Conservation (phyloP, 2,329 filamentous ascomycete species). For the Penicillium sclerotiorum region DNA sequence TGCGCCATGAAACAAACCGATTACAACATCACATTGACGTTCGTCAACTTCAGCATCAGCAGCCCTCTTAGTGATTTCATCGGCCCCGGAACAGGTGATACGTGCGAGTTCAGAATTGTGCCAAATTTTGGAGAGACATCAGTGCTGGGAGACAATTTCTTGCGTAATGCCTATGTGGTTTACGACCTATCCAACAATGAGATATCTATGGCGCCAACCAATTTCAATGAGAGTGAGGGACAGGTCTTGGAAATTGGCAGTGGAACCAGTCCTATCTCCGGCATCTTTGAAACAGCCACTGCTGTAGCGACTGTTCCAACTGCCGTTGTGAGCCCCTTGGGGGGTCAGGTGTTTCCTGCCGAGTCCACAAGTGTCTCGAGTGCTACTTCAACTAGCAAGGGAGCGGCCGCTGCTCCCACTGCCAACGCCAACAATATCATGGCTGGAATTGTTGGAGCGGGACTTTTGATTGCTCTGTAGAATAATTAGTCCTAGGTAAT, state of each 20-base stretch:
- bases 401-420: neutral
- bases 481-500: neutral
- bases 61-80: neutral
- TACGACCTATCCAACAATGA: conserved; percentile 1
- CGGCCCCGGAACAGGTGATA: neutral
- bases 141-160: neutral
- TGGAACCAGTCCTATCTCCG: neutral
- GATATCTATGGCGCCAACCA: neutral
- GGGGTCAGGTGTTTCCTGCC: neutral
- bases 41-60: neutral
- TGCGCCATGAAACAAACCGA: neutral
- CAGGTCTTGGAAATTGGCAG: neutral
- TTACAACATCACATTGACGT: neutral
- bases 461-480: neutral
- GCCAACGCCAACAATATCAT: neutral
- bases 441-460: neutral
- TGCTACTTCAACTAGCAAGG: conserved; percentile 2
- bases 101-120: neutral
- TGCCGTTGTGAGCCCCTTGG: neutral
- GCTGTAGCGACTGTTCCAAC: neutral
- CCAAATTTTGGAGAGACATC: neutral
- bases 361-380: neutral
- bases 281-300: neutral
- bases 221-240: neutral
- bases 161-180: neutral